Conservation (phyloP, 768 basidiomycete species). For the Chalciporus sphaerocephalus region DNA sequence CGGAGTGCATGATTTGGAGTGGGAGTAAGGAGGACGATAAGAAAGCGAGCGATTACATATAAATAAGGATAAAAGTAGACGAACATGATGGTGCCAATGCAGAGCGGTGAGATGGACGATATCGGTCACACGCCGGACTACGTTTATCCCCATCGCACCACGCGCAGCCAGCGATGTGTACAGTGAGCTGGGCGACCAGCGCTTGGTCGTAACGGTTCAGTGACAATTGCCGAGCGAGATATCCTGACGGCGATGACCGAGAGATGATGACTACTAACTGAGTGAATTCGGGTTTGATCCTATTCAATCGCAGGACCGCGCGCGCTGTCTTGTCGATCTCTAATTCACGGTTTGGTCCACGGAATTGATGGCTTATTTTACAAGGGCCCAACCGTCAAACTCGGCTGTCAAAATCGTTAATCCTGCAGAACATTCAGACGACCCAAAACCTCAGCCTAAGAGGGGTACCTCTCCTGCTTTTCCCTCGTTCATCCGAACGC, state of each 20-base stretch:
- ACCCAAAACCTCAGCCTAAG: constrained; percentile 39
- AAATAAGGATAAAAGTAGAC: no score
- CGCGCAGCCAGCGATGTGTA: no score
- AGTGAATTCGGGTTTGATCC: no score
- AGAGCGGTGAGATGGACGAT: no score
- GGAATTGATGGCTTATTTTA: constrained; percentile 62
- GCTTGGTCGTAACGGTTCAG: no score
- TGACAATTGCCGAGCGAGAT: not conserved
- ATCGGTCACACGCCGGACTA: no score
- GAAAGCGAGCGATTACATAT: not conserved
- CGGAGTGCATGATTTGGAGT: constrained; percentile 1
- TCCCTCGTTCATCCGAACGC: constrained; percentile 3
- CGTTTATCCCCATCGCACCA: no score
- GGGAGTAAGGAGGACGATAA: not conserved
- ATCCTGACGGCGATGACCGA: constrained; percentile 18
- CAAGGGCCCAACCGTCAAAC: constrained; percentile 52
- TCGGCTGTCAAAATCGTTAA: constrained; percentile 70
- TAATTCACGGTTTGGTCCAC: not conserved
- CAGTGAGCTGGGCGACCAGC: no score
- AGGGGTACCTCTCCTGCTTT: constrained; percentile 46
- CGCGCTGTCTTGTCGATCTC: not conserved
- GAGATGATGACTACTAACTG: constrained; percentile 16
- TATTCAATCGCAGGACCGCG: not conserved
- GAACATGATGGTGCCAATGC: no score
- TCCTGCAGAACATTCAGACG: constrained; percentile 44